phyloP scores from a whole-genome alignment of 1,139 yeast genomes.

The Saccharomyces hybrid region DNA sequence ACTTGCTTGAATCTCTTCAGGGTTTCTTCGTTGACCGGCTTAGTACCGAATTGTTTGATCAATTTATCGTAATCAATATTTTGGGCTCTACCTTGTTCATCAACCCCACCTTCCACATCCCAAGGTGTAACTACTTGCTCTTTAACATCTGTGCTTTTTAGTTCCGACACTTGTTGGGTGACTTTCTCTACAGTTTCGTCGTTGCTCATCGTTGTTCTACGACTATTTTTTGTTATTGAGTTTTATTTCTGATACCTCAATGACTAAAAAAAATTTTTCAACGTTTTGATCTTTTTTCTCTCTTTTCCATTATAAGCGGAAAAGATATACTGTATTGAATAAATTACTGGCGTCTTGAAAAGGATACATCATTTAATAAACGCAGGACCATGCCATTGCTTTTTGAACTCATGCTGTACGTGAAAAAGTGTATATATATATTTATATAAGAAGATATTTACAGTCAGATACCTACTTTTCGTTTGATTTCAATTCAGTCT shows the following conservation, averaged over 20 bases:
- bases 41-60: slow-evolving; percentile 83
- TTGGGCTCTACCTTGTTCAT: slow-evolving; percentile 72
- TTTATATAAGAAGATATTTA: not conserved
- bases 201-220: slow-evolving; percentile 7
- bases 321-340: not conserved
- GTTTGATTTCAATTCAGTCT: slow-evolving; percentile 9
- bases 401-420: not conserved
- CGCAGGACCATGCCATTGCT: not conserved
- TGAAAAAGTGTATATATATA: not conserved
- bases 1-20: slow-evolving; percentile 65
- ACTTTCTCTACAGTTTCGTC: slow-evolving; percentile 13
- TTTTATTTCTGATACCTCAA: not conserved
- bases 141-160: slow-evolving; percentile 19
- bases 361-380: not conserved
- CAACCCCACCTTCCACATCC: slow-evolving; percentile 99
- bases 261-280: slow-evolving; percentile 1
- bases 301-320: slow-evolving; percentile 1
- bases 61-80: slow-evolving; percentile 87
- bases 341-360: not conserved
- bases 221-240: not conserved
- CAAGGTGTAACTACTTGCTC: slow-evolving; percentile 88
- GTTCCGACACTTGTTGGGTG: slow-evolving; percentile 14
- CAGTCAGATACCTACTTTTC: not conserved
- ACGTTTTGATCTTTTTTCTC: not conserved
- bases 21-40: slow-evolving; percentile 59